Evolutionary conservation across 768 basidiomycete species (phyloP), one percentile per base, ranked within the genome.

Genomic region (Plicaturopsis crispa): DNA sequence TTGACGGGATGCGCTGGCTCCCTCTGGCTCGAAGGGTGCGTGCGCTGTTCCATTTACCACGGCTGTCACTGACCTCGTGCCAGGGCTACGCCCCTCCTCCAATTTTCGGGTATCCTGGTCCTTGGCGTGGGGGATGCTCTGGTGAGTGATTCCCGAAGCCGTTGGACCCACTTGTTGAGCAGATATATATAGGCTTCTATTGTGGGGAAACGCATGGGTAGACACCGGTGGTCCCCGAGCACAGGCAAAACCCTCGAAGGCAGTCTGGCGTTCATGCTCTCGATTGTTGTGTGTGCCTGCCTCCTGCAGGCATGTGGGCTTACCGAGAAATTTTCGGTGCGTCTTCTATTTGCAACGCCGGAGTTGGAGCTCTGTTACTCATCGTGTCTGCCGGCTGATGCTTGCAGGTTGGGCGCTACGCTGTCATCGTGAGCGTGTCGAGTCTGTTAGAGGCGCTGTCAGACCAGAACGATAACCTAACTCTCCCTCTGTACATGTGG

Each of bases 401-500:
- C n/a, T 45, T 43, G 41, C 59, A 93, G 91, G 73, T 73, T 33
- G 46, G 63, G 32, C 70, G 80, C 18, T 98, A 93, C 57, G 57
- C 69, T 11, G 48, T 70, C 32, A 79, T 84, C 21, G 70, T 80
- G 20, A 57, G 61, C n/a, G 53, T 85, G 30, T 70, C 85, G 4
- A 78, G 80, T 3, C 56, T 88, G 31, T 69, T 98, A 47, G 96
- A 99, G 62, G 96, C 91, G 12, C 60, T 92, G 40, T 90, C 89
- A 14, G 83, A 84, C 54, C 96, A 99, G 63, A 98, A 98, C 61
- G 96, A 99, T 62, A 99, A 99, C 61, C 69, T 99, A 48, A 90
- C 88, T 30, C 67, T 99, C 45, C 94, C 96, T n/a, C 63, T 98
- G 60, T 98, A 84, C 58, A 80, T 93, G 67, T 99, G 92, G 91